Evolutionary conservation across 176 grass and related monocot species (phyloP), one percentile per base, ranked within the genome.

Genomic region (Elymus sibiricus): DNA sequence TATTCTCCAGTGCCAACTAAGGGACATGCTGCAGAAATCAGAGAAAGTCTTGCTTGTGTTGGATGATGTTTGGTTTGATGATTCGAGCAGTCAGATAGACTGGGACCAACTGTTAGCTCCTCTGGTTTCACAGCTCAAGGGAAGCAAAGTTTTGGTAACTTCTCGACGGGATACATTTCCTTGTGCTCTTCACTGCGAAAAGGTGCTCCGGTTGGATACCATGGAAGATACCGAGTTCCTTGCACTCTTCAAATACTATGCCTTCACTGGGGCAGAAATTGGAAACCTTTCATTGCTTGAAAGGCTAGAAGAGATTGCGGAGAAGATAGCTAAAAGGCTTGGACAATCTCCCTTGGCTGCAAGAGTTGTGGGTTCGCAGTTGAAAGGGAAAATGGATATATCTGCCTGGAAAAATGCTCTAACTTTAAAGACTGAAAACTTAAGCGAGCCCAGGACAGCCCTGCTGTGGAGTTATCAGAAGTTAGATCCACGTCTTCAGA

Each of bases 401-500:
- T 0, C 6, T 12, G 1, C 5, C 58, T 88, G 79, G 79, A 78
- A 11, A 32, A 5, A 0, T 42, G 74, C 60, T 11, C 9, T 83
- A 6, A 64, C 60, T 11, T 3, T 83, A 6, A 17, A 29, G 1
- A 16, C 3, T 0, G 5, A 14, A 2, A 25, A 17, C 0, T 31
- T 83, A 15, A 68, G 27, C 1, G 72, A 78, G 2, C 35, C 79
- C 0, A 78, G 0, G 15, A 67, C 5, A 0, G 5, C 61, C 42
- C 59, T 88, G 0, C 2, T 87, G 11, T 83, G 86, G 86, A 88
- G 86, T 56, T 87, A 68, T 7, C 15, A 69, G 31, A 74, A 59
- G 31, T 76, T 88, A 43, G 28, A 81, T 77, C 59, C 40, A 27
- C 6, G 12, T 64, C 3, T 87, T 1, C 86, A 82, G 16, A 38